These are phyloP conservation scores for Hansenula sp. DNA, from an alignment of 1,139 yeast genomes.

Conservation along the genomic window DNA sequence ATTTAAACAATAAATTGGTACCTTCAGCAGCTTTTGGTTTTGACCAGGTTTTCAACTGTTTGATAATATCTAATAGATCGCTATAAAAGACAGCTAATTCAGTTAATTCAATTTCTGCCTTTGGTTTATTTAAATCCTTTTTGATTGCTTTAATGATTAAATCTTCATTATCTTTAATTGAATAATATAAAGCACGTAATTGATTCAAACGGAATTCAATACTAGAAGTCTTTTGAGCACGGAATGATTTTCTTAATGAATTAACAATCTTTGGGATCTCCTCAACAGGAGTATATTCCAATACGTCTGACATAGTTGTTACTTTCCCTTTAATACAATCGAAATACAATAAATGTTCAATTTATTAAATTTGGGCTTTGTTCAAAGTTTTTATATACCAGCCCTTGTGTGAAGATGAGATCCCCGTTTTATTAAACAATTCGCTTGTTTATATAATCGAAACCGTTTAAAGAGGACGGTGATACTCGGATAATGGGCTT, in stretches of 20 bases:
- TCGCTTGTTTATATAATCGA: too few species aligned
- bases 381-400: too few species aligned
- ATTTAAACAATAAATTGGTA: conserved; percentile 34
- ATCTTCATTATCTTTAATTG: conserved; percentile 57
- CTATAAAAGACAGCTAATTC: conserved; percentile 51
- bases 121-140: conserved; percentile 63
- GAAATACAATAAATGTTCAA: too few species aligned
- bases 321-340: too few species aligned
- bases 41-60: conserved; percentile 58
- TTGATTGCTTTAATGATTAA: conserved; percentile 54
- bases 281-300: conserved; percentile 43
- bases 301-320: not conserved
- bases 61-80: conserved; percentile 61
- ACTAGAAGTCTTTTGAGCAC: conserved; percentile 42
- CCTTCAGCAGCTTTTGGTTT: conserved; percentile 49
- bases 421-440: too few species aligned
- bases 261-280: conserved; percentile 48
- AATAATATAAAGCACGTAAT: conserved; percentile 66
- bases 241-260: conserved; percentile 40
- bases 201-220: conserved; percentile 57
- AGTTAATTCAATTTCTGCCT: conserved; percentile 53
- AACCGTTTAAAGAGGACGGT: too few species aligned
- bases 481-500: too few species aligned
- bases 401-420: too few species aligned
- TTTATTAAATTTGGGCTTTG: too few species aligned